phyloP scores from a whole-genome alignment of 176 grass and related monocot genomes.

The Cocos nucifera region DNA sequence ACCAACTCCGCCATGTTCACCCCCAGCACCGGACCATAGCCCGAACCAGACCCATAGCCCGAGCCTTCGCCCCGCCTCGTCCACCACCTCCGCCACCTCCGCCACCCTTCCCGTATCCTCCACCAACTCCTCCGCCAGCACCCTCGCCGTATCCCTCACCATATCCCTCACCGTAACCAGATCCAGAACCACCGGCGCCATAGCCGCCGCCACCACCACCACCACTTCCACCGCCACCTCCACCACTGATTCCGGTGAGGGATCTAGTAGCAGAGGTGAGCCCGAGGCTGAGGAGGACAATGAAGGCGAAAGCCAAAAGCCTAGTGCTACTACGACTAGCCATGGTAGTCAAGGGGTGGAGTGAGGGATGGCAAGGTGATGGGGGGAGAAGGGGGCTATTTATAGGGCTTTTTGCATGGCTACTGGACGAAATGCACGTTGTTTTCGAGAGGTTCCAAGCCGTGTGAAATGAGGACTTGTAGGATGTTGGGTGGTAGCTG shows the following conservation, averaged over 20 bases:
- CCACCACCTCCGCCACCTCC: constrained; percentile 1
- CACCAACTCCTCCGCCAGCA: background rate
- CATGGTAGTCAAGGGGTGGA: background rate
- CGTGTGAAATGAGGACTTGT: background rate
- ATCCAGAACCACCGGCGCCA: background rate
- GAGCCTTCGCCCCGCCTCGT: background rate
- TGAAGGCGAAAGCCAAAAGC: constrained; percentile 3
- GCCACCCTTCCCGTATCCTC: background rate
- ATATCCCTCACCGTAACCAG: background rate
- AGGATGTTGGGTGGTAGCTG: too few relatives aligned
- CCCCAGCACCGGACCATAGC: constrained; percentile 5
- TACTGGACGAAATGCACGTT: background rate
- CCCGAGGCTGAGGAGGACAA: background rate
- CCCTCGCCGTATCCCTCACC: background rate
- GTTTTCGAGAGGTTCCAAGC: background rate
- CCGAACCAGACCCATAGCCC: background rate
- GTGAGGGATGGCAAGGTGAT: background rate
- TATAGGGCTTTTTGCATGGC: background rate
- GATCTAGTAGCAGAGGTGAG: constrained; percentile 4
- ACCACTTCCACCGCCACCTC: background rate
- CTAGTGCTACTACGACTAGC: background rate
- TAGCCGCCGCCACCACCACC: background rate
- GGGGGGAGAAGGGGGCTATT: background rate
- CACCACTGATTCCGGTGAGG: background rate
- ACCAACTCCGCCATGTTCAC: background rate